phyloP scores from a whole-genome alignment of 2,329 filamentous ascomycete species.

The Exophiala aquamarina region DNA sequence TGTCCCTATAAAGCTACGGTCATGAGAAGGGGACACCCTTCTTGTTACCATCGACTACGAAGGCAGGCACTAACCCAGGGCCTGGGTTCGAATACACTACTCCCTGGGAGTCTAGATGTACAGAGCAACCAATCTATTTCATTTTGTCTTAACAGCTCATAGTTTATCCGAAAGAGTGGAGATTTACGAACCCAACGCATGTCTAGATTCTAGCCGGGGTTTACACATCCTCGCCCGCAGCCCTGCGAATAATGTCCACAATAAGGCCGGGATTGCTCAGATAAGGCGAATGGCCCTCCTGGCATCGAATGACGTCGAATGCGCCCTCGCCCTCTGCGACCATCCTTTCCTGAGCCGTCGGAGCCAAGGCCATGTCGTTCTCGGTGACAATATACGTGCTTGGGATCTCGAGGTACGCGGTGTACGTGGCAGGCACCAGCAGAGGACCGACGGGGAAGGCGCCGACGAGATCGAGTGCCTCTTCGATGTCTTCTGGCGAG shows the following conservation, averaged over 20 bases:
- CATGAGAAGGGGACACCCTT: too few species aligned
- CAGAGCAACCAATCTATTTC: too few species aligned
- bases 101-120: too few species aligned
- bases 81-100: too few species aligned
- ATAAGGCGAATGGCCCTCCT: slow-evolving; percentile 33
- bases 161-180: too few species aligned
- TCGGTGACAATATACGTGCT: slow-evolving; percentile 33
- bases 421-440: slow-evolving; percentile 30
- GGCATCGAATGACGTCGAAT: slow-evolving; percentile 31
- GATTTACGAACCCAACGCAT: too few species aligned
- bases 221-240: slow-evolving; percentile 26
- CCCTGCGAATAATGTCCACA: slow-evolving; percentile 28
- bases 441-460: slow-evolving; percentile 29
- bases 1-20: too few species aligned
- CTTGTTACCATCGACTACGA: too few species aligned
- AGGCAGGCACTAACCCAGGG: too few species aligned
- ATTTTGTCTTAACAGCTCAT: too few species aligned
- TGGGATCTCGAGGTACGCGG: slow-evolving; percentile 31
- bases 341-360: slow-evolving; percentile 29
- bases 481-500: slow-evolving; percentile 27
- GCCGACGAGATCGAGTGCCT: slow-evolving; percentile 27
- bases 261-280: slow-evolving; percentile 32
- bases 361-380: slow-evolving; percentile 30
- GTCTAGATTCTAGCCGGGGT: not conserved
- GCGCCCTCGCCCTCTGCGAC: slow-evolving; percentile 30